Evolutionary conservation across 2,329 filamentous ascomycete species (phyloP), one percentile per base, ranked within the genome.

Genomic region (Trichoderma guizhouense): DNA sequence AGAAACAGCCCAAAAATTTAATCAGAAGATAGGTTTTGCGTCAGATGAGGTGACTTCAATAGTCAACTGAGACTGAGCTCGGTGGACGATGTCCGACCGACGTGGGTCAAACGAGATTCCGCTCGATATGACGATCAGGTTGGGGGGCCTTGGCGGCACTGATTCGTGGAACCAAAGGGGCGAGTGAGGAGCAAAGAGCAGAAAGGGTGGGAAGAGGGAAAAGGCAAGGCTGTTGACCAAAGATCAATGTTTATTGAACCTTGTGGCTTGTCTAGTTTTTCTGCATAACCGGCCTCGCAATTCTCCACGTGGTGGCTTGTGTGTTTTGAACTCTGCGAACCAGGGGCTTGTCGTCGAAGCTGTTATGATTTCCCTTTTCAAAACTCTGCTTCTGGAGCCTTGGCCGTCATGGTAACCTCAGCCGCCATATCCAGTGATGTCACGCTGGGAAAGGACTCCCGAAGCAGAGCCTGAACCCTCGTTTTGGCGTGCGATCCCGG

Each of bases 41-140:
- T 71, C 68, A 71, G 68, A 71, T 71, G 51, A 64, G 68, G 43
- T 71, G 58, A 71, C 47, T 28, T 61, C 58, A 63, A 71, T 14
- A 26, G 43, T 69, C 36, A 69, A 69, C 32, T 28, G 43, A 69
- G 55, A 69, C 55, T 62, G 30, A 68, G 34, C 69, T 71, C 69
- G 69, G 69, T 71, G 36, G 36, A 67, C 36, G 69, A 68, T 43
- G 57, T n/a, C 57, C 57, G 55, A 34, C 61, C 34, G 69, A 71
- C 69, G 63, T 60, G 69, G 69, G 69, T 71, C 68, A 57, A 70
- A 24, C 57, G 67, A 69, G 67, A 62, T 62, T 69, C 43, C 60
- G 68, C 34, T 71, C 26, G 60, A 64, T 71, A 34, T 26, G 68
- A 61, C 39, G 57, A 69, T 69, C 57, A 69, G 30, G 26, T 51